These are phyloP conservation scores for Malassezia vespertilionis DNA, from an alignment of 1,284 basidiomycete genomes.

Conservation along the genomic window DNA sequence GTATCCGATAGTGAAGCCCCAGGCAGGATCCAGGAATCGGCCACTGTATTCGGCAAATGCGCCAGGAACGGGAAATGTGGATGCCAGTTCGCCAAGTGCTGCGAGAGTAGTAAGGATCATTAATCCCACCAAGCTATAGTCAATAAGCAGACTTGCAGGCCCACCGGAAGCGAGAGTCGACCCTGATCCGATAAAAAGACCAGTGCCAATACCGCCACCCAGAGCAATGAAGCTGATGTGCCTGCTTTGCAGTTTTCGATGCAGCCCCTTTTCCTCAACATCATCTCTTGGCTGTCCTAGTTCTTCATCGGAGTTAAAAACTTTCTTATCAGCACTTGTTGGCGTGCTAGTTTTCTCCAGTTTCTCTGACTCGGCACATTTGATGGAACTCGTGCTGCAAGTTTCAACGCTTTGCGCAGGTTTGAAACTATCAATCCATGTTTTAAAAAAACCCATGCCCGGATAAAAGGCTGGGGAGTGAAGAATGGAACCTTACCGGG, in stretches of 20 bases:
- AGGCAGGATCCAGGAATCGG: conserved; percentile 55
- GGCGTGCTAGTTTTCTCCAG: background rate
- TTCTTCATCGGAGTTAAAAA: background rate
- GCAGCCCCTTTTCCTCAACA: background rate
- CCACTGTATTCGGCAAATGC: conserved; percentile 34
- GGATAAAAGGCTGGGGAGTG: background rate
- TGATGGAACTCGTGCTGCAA: too few relatives aligned
- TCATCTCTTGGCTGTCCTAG: background rate
- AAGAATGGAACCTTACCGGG: too few relatives aligned
- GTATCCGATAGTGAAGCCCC: conserved; percentile 57
- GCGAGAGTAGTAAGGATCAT: conserved; percentile 34
- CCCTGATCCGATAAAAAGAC: conserved; percentile 37
- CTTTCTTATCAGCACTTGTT: background rate
- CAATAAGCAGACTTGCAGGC: conserved; percentile 32
- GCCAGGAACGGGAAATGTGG: conserved; percentile 35
- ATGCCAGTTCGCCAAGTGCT: conserved; percentile 35
- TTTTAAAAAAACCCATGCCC: background rate
- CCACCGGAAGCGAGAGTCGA: conserved; percentile 28
- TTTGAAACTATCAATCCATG: conserved; percentile 8
- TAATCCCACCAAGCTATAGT: conserved; percentile 32
- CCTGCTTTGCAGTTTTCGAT: conserved; percentile 2
- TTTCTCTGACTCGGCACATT: background rate
- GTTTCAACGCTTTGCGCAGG: too few relatives aligned
- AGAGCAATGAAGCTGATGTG: conserved; percentile 14
- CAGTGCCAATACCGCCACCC: conserved; percentile 37